Evolutionary conservation across 768 basidiomycete species (phyloP), one percentile per base, ranked within the genome.

Genomic region (Boletus pseudopeckii): DNA sequence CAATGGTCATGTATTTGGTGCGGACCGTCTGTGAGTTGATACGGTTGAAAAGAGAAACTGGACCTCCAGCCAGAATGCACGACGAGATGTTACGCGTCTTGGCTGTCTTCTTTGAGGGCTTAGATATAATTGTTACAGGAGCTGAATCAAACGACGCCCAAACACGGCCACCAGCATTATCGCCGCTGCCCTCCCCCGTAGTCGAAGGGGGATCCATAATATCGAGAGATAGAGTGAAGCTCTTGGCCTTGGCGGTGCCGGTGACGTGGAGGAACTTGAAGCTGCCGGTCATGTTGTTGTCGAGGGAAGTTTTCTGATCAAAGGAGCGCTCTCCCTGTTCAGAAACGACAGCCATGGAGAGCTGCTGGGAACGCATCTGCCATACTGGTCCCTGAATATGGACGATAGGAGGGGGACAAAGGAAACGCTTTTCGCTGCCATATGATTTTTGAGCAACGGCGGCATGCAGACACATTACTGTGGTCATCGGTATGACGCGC

Each of bases 11-110:
- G 72, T 95, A 98, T 76, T 96, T 96, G 53, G 94, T 97, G 66
- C 94, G 87, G 55, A 96, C 93, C 37, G 94, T 93, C 74, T 98
- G 94, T 14, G 90, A 91, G 72, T 96, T 94, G 79, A 98, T 92
- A 64, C 94, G 88, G 70, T 94, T 93, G 80, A 94, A 96, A 44
- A 98, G 81, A 49, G 92, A 91, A 47, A 98, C 90, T 34, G 92
- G 88, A 20, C 91, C 89, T 45, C 90, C 88, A 28, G 87, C 88
- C 50, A 92, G 80, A 70, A 97, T 92, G 75, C 92, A 95, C 20
- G 86, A 92, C 41, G 86, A 88, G 66, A 89, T 88, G 75, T 90
- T 87, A 74, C 93, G 87, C 63, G 93, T 93, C 76, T 95, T 96
- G 53, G 91, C 91, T 10, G 92, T 96, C 79, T 94, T 95, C 81